Evolutionary conservation across 2,329 filamentous ascomycete species (phyloP), one percentile per base, ranked within the genome.

Genomic region (Aspergillus latus): DNA sequence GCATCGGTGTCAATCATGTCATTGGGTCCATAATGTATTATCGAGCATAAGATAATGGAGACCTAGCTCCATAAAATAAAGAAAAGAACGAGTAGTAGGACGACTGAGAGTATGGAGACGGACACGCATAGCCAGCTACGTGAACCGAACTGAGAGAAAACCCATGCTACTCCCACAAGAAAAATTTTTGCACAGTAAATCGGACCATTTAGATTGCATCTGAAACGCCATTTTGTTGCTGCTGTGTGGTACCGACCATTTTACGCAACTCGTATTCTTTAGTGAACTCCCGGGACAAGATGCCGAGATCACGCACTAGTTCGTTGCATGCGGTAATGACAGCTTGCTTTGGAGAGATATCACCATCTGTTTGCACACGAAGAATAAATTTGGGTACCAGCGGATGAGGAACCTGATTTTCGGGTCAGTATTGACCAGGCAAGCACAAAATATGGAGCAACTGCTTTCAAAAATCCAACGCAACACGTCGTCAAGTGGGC

Each of bases 341-440:
- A 1, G 92, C 92, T 65, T 96, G 90, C 65, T 92, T 92, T n/a
- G 94, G 92, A 1, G 88, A 89, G 61, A 96, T 83, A 26, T 84
- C 84, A 58, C 94, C 94, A 71, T 97, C 91, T 4, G 94, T 99
- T 76, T 96, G 92, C 57, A 99, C 84, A 56, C 94, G 90, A 58
- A 99, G 80, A 65, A 86, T 79, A 72, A 90, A 86, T 56, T 78
- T 81, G 47, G 75, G 74, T 16, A 75, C 74, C 40, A 78, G 66
- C 30, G 76, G 76, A 62, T 78, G 76, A 15, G 76, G 75, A 11
- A 78, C 70, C 75, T 78, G 36, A 48, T 29, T 34, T 13, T 37
- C 16, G 34, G 54, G 37, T 6, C 4, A 37, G 30, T 59, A 34
- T 60, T 47, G 37, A 21, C n/a, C 28, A 56, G 49, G 28, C 42